Evolutionary conservation across 2,329 filamentous ascomycete species (phyloP), one percentile per base, ranked within the genome.

Genomic region (Chaetothyriales sp.): DNA sequence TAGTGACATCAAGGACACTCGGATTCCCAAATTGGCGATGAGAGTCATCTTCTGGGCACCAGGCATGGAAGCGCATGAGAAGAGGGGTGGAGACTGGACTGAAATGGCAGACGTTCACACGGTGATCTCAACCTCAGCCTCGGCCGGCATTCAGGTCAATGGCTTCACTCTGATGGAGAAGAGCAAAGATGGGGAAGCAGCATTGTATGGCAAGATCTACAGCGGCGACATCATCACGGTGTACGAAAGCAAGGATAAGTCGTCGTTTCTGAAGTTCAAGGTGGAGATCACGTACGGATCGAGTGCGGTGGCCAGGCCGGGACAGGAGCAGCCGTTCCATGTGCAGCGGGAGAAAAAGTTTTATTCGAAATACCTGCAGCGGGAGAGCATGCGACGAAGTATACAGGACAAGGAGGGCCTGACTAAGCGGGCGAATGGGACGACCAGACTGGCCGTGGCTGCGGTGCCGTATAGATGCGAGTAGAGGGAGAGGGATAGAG

Each of bases 11-110:
- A 68, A 70, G 20, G 86, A 95, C 57, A 75, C 73, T 1, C 81
- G 81, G 15, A 79, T 96, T 36, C 86, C 89, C 1, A 90, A 90
- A 62, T 81, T 82, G 55, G 87, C 86, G 0, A 79, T 95, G 59
- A 83, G 85, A 60, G 71, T 95, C 39, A 73, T 86, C 32, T 78
- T 92, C 26, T 87, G 83, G 75, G 80, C 78, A 50, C 75, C 80
- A 0, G 78, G 77, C 9, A 81, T 82, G 52, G 82, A 86, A 51
- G 72, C 76, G 6, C 70, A 70, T 47, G 73, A 72, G 46, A 73
- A 77, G 19, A 61, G 73, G 48, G 75, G 75, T 48, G 78, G 76
- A 61, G 73, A 75, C 51, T 80, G 73, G 70, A 73, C 69, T 8
- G 66, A 66, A 15, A 60, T 78, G 1, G 65, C 73, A 1, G 75